Percentiles rank a stretch among this genome's conserved stretches.
Evolutionary conservation across 31 red algal species (phyloP).

Genomic region (Asparagopsis taxiformis): DNA sequence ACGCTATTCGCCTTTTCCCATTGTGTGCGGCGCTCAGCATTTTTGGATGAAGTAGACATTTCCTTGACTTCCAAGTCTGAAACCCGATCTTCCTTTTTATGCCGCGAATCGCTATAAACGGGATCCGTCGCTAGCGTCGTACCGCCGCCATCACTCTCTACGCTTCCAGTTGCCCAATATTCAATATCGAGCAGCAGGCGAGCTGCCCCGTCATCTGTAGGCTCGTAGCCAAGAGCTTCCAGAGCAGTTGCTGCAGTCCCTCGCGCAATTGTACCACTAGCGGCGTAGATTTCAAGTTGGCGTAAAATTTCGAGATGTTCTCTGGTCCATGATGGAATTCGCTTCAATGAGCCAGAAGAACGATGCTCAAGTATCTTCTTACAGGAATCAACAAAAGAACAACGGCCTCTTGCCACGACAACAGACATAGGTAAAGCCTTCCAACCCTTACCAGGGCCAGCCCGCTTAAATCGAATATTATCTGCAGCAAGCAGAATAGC

Average conservation of each 20-base stretch:
- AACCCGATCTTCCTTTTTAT: too few relatives aligned
- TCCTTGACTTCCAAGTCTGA: too few relatives aligned
- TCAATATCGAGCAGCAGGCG: conserved; percentile 55
- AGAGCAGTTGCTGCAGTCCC: conserved; percentile 50
- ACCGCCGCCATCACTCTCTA: neutral
- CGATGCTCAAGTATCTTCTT: conserved; percentile 33
- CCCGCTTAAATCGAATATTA: conserved; percentile 51
- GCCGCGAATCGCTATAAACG: too few relatives aligned
- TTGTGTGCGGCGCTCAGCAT: too few relatives aligned
- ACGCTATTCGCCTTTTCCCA: neutral
- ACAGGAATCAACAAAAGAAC: conserved; percentile 49
- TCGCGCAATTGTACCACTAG: conserved; percentile 24
- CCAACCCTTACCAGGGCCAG: conserved; percentile 59
- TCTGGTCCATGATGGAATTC: conserved; percentile 33
- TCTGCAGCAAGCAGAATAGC: conserved; percentile 59
- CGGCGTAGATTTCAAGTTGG: conserved; percentile 55
- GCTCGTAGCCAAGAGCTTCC: conserved; percentile 52
- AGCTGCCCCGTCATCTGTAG: conserved; percentile 46
- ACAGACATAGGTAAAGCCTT: conserved; percentile 63
- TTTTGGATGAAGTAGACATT: too few relatives aligned
- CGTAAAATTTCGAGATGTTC: conserved; percentile 70
- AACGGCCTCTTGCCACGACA: conserved; percentile 25
- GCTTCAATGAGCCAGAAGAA: neutral
- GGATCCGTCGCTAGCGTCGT: neutral
- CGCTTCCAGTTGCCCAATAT: conserved; percentile 54